Evolutionary conservation across 805 yeast genomes (phyloP).

Genomic region (Cyberlindnera misumaiensis): DNA sequence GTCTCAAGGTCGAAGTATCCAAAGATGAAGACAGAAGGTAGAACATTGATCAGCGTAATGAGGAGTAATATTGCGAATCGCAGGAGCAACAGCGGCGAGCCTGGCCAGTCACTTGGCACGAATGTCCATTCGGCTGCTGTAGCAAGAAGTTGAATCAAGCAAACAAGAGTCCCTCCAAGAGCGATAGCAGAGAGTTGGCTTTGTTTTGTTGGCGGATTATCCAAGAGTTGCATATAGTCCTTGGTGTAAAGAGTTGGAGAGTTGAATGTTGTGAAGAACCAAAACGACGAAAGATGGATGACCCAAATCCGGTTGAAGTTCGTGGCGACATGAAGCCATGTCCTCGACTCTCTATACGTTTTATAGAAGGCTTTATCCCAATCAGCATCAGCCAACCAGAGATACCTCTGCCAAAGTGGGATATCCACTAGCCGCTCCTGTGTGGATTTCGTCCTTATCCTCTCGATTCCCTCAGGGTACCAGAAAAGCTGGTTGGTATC

Average conservation of each 20-base stretch:
- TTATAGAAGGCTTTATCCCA: slow-evolving; percentile 69
- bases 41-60: slow-evolving; percentile 38
- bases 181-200: slow-evolving; percentile 53
- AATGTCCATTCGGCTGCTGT: slow-evolving; percentile 51
- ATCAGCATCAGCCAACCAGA: slow-evolving; percentile 41
- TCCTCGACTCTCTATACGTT: slow-evolving; percentile 66
- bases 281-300: slow-evolving; percentile 64
- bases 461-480: slow-evolving; percentile 68
- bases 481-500: slow-evolving; percentile 86
- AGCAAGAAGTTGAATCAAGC: slow-evolving; percentile 50
- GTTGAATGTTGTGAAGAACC: slow-evolving; percentile 73
- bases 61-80: slow-evolving; percentile 39
- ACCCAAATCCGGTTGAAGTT: slow-evolving; percentile 80
- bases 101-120: slow-evolving; percentile 70
- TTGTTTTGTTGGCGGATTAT: slow-evolving; percentile 58
- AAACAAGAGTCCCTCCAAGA: slow-evolving; percentile 60
- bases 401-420: slow-evolving; percentile 47
- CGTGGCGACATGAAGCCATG: slow-evolving; percentile 69
- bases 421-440: slow-evolving; percentile 43
- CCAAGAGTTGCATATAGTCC: slow-evolving; percentile 42
- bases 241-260: slow-evolving; percentile 64
- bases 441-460: slow-evolving; percentile 40
- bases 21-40: slow-evolving; percentile 51
- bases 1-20: slow-evolving; percentile 32
- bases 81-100: slow-evolving; percentile 50